These are phyloP conservation scores for Lasiosphaeria hispida DNA, from an alignment of 495 filamentous ascomycete genomes.

Conservation along the genomic window DNA sequence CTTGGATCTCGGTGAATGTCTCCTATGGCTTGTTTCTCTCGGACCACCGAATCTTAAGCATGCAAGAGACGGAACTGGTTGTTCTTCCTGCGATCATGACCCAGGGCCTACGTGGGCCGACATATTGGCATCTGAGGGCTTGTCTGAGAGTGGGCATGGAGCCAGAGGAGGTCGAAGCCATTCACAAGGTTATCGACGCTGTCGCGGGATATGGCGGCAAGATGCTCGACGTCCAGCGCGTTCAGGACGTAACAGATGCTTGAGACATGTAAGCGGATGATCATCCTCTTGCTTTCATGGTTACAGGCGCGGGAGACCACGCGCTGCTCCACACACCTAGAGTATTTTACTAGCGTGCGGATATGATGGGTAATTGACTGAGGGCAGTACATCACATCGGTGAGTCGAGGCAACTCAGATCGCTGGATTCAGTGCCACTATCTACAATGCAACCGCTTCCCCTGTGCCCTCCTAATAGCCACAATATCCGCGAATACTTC, in stretches of 20 bases:
- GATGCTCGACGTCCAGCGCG: not conserved
- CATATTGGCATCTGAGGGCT: conserved; percentile 13
- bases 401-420: not conserved
- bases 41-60: conserved; percentile 7
- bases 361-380: too few relatives aligned
- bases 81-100: conserved; percentile 10
- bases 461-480: too few relatives aligned
- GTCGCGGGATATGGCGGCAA: conserved; percentile 8
- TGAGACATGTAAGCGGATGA: too few relatives aligned
- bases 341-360: too few relatives aligned
- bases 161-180: conserved; percentile 3
- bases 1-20: conserved; percentile 9
- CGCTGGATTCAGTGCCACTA: too few relatives aligned
- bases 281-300: too few relatives aligned
- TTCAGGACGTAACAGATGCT: conserved; percentile 2
- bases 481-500: too few relatives aligned
- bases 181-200: conserved; percentile 9
- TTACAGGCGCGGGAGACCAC: too few relatives aligned
- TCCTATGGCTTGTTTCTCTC: conserved; percentile 12
- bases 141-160: conserved; percentile 12
- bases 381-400: too few relatives aligned
- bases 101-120: conserved; percentile 3
- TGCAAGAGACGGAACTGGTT: conserved; percentile 11
- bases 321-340: too few relatives aligned
- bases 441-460: too few relatives aligned